A percentile compares a stretch with the other conserved stretches of the same genome.
phyloP scores from a whole-genome alignment of 371 early-diverging fungal genomes.

The Zancudomyces culisetae region DNA sequence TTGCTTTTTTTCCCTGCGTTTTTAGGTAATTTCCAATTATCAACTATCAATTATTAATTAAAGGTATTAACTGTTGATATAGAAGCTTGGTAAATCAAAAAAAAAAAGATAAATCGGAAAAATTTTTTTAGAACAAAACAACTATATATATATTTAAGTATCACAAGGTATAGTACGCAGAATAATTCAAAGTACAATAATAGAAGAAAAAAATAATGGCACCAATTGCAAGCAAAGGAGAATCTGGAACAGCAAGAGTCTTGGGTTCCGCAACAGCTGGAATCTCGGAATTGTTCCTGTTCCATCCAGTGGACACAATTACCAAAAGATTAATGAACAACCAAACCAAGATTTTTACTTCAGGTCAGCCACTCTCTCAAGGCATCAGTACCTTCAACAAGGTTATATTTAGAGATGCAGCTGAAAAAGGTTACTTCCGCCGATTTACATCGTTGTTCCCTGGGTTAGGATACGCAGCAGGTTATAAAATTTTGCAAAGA shows the following conservation, averaged over 20 bases:
- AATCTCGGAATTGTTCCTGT: slow-evolving; percentile 77
- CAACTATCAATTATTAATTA: no score
- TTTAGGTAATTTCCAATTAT: no score
- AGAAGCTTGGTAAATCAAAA: no score
- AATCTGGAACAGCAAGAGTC: slow-evolving; percentile 68
- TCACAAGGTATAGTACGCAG: no score
- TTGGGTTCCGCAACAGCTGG: slow-evolving; percentile 83
- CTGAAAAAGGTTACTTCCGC: slow-evolving; percentile 38
- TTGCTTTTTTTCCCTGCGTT: no score
- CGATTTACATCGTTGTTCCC: slow-evolving; percentile 90
- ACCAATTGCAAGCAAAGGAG: slow-evolving; percentile 25
- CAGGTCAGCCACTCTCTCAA: slow-evolving; percentile 33
- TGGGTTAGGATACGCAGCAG: slow-evolving; percentile 91
- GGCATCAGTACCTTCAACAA: slow-evolving; percentile 39
- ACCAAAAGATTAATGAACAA: slow-evolving; percentile 96
- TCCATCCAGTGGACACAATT: slow-evolving; percentile 96
- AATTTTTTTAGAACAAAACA: no score
- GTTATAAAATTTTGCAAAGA: slow-evolving; percentile 86
- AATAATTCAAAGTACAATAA: no score
- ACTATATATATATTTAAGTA: no score
- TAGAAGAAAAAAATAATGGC: neutral
- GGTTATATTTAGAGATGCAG: slow-evolving; percentile 78
- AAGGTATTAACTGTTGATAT: no score
- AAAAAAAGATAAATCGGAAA: no score
- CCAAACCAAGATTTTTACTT: slow-evolving; percentile 47